phyloP scores from a whole-genome alignment of 768 basidiomycete genomes.

The Kwoniella europaea region DNA sequence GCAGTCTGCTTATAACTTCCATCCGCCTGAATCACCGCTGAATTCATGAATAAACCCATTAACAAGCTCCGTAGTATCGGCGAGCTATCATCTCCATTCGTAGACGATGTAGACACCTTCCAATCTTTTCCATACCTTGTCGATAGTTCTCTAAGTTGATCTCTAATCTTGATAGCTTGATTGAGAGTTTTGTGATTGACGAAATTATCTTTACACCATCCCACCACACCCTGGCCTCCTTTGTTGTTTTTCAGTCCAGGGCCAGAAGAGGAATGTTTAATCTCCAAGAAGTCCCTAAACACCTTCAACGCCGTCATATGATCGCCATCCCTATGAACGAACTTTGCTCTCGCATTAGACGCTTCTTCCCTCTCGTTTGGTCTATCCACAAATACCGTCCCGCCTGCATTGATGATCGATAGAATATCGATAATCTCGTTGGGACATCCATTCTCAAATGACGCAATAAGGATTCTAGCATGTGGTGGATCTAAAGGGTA shows the following conservation, averaged over 20 bases:
- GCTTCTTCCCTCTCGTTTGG: conserved; percentile 72
- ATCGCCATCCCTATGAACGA: conserved; percentile 83
- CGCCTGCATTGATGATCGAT: conserved; percentile 78
- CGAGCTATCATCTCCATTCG: conserved; percentile 62
- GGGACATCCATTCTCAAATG: conserved; percentile 73
- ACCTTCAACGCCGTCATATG: conserved; percentile 88
- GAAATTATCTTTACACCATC: conserved; percentile 85
- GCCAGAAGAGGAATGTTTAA: conserved; percentile 22
- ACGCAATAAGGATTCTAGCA: conserved; percentile 78
- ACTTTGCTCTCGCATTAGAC: conserved; percentile 70
- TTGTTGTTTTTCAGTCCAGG: conserved; percentile 5
- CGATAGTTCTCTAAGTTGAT: conserved; percentile 75
- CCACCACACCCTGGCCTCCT: conserved; percentile 12
- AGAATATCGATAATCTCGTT: conserved; percentile 81
- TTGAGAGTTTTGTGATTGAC: conserved; percentile 79
- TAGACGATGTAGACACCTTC: conserved; percentile 65
- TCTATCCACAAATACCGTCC: conserved; percentile 77
- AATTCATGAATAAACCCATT: conserved; percentile 78
- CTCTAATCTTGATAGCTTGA: conserved; percentile 77
- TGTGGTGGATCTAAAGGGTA: conserved; percentile 90
- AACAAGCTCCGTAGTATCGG: conserved; percentile 73
- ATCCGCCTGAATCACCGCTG: conserved; percentile 81
- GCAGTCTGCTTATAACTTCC: conserved; percentile 77
- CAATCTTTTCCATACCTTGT: conserved; percentile 67
- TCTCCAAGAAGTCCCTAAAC: conserved; percentile 76